These are phyloP conservation scores for Neonectria neomacrospora DNA, from an alignment of 2,329 filamentous ascomycete species.

Conservation along the genomic window DNA sequence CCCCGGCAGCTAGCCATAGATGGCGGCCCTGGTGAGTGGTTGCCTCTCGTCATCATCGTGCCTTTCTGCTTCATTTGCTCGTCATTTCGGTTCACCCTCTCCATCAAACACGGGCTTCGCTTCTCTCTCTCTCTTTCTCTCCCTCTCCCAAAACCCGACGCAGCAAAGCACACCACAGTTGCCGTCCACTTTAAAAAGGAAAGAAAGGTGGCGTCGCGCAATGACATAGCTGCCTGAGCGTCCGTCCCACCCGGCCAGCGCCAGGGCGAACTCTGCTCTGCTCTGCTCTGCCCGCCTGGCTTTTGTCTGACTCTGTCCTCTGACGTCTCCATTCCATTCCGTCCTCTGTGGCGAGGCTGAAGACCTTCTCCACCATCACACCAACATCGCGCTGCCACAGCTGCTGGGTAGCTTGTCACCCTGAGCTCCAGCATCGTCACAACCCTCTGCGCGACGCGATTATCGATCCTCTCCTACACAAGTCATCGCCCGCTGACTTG, in stretches of 20 bases:
- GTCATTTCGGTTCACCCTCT: neutral
- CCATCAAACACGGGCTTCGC: neutral
- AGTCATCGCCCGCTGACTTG: slow-evolving; percentile 34
- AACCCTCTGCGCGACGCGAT: slow-evolving; percentile 8
- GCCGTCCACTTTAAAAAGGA: slow-evolving; percentile 5
- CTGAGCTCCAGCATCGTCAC: slow-evolving; percentile 5
- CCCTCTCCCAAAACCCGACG: neutral
- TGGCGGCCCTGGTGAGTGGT: slow-evolving; percentile 51
- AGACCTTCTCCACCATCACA: slow-evolving; percentile 6
- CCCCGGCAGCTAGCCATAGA: slow-evolving; percentile 40
- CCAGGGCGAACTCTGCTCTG: slow-evolving; percentile 28
- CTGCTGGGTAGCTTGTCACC: slow-evolving; percentile 9
- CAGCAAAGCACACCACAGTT: neutral
- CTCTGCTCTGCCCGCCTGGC: slow-evolving; percentile 20
- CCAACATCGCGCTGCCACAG: neutral
- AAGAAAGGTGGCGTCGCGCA: slow-evolving; percentile 28
- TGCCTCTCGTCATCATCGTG: slow-evolving; percentile 2
- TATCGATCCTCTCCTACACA: neutral
- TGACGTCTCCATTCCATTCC: neutral
- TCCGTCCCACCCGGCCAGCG: slow-evolving; percentile 20
- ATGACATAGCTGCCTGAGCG: slow-evolving; percentile 40
- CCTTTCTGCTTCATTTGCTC: slow-evolving; percentile 6
- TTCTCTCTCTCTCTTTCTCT: neutral
- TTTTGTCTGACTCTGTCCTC: slow-evolving; percentile 27
- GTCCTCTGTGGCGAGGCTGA: slow-evolving; percentile 35